phyloP scores from a whole-genome alignment of 345 rosid species.

The Durio zibethinus region DNA sequence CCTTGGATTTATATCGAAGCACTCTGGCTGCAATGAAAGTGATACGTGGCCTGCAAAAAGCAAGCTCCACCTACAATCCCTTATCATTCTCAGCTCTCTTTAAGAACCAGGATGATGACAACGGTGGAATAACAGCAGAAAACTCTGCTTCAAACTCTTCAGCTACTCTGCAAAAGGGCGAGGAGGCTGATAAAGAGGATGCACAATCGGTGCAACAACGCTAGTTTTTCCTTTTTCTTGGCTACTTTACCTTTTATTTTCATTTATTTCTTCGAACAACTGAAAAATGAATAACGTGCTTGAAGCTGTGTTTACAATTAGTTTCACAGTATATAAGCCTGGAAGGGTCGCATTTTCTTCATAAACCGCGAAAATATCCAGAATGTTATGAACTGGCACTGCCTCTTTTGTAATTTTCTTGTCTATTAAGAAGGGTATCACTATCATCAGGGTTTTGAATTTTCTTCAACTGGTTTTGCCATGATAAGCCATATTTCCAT shows the following conservation, averaged over 20 bases:
- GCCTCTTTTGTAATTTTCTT: too few species aligned
- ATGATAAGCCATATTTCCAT: too few species aligned
- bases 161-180: conserved; percentile 26
- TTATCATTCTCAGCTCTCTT: conserved; percentile 60
- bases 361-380: too few species aligned
- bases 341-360: too few species aligned
- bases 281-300: conserved; percentile 14
- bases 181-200: conserved; percentile 49
- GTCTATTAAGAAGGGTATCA: too few species aligned
- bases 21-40: conserved; percentile 96
- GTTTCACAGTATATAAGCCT: not conserved
- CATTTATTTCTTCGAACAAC: conserved; percentile 1
- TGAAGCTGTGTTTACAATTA: conserved; percentile 2
- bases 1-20: conserved; percentile 69
- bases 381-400: too few species aligned
- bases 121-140: conserved; percentile 66
- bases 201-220: conserved; percentile 33
- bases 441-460: too few species aligned
- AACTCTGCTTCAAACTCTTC: conserved; percentile 61
- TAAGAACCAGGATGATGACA: conserved; percentile 55
- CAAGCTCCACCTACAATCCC: conserved; percentile 87
- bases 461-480: too few species aligned
- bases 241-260: not conserved
- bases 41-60: conserved; percentile 73
- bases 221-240: not conserved